These are phyloP conservation scores for Arthrinium puccinioides DNA, from an alignment of 2,329 filamentous ascomycete species.

Conservation along the genomic window DNA sequence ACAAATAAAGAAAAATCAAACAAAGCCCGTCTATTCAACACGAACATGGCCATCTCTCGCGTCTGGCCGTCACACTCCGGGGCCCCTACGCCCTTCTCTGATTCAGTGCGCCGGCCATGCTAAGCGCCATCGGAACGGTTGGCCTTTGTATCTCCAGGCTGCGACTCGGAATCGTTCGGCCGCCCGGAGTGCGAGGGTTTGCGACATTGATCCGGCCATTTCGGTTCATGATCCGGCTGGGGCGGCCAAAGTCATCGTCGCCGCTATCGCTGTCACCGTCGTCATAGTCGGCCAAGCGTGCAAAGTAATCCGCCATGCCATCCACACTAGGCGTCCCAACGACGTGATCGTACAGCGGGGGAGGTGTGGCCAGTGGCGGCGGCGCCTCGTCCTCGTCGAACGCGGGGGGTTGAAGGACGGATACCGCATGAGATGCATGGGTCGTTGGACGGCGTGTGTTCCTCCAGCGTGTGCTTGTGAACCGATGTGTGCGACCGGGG, in stretches of 20 bases:
- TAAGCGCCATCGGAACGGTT: constrained; percentile 16
- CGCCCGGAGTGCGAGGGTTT: constrained; percentile 48
- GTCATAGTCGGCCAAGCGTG: constrained; percentile 68
- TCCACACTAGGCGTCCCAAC: constrained; percentile 62
- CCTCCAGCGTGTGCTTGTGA: constrained; percentile 20
- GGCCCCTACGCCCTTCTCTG: constrained; percentile 16
- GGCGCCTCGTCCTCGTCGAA: constrained; percentile 78
- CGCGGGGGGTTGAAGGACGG: constrained; percentile 85
- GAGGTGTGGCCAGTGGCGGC: constrained; percentile 63
- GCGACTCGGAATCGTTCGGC: constrained; percentile 44
- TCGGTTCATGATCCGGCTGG: constrained; percentile 39
- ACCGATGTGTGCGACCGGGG: constrained; percentile 49
- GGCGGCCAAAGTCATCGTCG: constrained; percentile 18
- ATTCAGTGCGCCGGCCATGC: constrained; percentile 18
- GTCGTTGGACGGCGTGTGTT: constrained; percentile 29
- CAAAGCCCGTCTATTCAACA: background rate
- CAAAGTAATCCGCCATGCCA: constrained; percentile 79
- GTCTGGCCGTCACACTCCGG: background rate
- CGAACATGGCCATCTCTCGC: no score
- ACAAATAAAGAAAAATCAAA: background rate
- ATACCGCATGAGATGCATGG: constrained; percentile 75
- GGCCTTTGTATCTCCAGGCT: constrained; percentile 49
- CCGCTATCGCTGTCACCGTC: constrained; percentile 28
- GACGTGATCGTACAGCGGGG: constrained; percentile 76
- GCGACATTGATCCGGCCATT: constrained; percentile 50